A percentile compares a stretch with the other conserved stretches of the same genome.
Evolutionary conservation across 768 basidiomycete genomes (phyloP).

Genomic region (Mycena metata): DNA sequence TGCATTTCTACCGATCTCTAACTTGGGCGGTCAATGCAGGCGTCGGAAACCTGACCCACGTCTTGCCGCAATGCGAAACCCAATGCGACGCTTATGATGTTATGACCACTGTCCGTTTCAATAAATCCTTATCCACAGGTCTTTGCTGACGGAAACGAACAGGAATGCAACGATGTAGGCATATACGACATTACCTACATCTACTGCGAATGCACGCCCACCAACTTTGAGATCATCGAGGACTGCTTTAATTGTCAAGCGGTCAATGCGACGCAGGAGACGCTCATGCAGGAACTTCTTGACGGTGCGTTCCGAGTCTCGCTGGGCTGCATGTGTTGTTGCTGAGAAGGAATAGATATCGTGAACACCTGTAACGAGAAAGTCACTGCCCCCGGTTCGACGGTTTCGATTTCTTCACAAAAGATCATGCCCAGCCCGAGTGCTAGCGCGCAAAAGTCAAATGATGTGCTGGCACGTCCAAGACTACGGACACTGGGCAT

Average conservation of each 20-base stretch:
- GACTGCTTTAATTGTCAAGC: slow-evolving; percentile 37
- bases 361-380: slow-evolving; percentile 33
- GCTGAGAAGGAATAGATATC: slow-evolving; percentile 9
- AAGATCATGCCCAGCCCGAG: slow-evolving; percentile 31
- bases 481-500: background rate
- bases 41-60: slow-evolving; percentile 34
- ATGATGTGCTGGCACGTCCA: background rate
- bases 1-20: background rate
- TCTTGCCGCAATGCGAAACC: slow-evolving; percentile 32
- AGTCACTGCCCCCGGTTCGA: slow-evolving; percentile 25
- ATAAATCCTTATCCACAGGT: no score
- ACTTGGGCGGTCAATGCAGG: background rate
- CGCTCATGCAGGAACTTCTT: slow-evolving; percentile 29
- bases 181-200: slow-evolving; percentile 37
- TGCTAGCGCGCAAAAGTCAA: background rate
- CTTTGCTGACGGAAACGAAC: background rate
- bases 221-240: slow-evolving; percentile 33
- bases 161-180: slow-evolving; percentile 34
- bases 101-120: slow-evolving; percentile 33
- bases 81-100: slow-evolving; percentile 32
- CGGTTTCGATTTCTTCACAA: slow-evolving; percentile 18
- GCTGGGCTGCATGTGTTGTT: background rate
- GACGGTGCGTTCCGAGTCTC: slow-evolving; percentile 30
- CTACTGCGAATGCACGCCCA: slow-evolving; percentile 37
- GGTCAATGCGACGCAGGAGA: slow-evolving; percentile 33